Conservation (phyloP, 2,329 filamentous ascomycete genomes). For the Fusarium zealandicum region DNA sequence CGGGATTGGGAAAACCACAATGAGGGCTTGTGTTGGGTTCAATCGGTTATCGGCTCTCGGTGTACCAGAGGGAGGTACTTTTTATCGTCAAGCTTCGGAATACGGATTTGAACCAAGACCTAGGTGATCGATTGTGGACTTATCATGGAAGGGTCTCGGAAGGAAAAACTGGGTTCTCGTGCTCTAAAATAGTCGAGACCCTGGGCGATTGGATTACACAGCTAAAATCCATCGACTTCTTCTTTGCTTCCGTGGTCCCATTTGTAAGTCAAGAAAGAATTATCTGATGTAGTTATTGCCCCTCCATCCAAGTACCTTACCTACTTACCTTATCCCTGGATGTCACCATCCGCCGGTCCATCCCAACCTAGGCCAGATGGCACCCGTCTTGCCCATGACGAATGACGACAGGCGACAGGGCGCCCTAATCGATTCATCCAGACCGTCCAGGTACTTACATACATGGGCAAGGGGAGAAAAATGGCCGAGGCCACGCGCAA, state of each 20-base stretch:
- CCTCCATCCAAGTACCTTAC: neutral
- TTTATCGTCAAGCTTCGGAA: constrained; percentile 5
- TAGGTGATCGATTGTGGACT: constrained; percentile 30
- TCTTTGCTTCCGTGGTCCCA: constrained; percentile 6
- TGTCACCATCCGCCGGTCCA: constrained; percentile 1
- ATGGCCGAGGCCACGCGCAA: constrained; percentile 9
- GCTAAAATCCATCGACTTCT: constrained; percentile 10
- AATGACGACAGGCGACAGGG: no score
- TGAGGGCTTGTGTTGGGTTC: neutral
- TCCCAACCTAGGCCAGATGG: neutral
- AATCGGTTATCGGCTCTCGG: constrained; percentile 35
- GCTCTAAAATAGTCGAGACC: constrained; percentile 19
- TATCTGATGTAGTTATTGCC: constrained; percentile 1
- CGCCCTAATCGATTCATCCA: no score
- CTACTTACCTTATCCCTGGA: neutral
- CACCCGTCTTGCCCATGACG: no score
- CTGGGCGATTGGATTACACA: constrained; percentile 12
- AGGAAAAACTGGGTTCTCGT: constrained; percentile 21
- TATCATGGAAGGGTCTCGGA: constrained; percentile 18
- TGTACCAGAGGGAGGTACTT: constrained; percentile 27
- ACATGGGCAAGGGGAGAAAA: constrained; percentile 4
- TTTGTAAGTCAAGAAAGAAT: constrained; percentile 24
- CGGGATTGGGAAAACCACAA: constrained; percentile 3
- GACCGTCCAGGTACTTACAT: neutral
- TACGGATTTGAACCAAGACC: constrained; percentile 14